These are phyloP conservation scores for Backusella westeae DNA, from an alignment of 192 early-diverging fungal genomes.

Conservation along the genomic window DNA sequence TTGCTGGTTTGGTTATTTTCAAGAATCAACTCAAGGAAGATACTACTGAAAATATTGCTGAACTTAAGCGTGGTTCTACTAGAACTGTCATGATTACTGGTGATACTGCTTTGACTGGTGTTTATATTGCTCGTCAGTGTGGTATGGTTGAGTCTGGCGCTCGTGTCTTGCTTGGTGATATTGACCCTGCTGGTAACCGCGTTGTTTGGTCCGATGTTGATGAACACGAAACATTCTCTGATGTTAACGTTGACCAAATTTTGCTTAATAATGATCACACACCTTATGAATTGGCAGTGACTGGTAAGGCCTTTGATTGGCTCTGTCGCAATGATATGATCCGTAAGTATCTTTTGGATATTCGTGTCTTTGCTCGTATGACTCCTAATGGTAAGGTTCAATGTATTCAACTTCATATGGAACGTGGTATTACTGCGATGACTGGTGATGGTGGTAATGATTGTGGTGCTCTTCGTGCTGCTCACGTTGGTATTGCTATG, in stretches of 20 bases:
- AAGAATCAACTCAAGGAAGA: slow-evolving; percentile 77
- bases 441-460: slow-evolving; percentile 88
- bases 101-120: slow-evolving; percentile 72
- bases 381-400: slow-evolving; percentile 71
- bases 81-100: slow-evolving; percentile 85
- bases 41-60: slow-evolving; percentile 60
- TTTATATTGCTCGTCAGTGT: slow-evolving; percentile 65
- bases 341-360: slow-evolving; percentile 58
- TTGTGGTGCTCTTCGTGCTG: slow-evolving; percentile 75
- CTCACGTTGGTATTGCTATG: slow-evolving; percentile 79
- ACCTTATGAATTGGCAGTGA: slow-evolving; percentile 67
- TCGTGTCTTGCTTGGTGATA: slow-evolving; percentile 52
- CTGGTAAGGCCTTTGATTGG: slow-evolving; percentile 64
- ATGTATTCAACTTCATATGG: slow-evolving; percentile 75
- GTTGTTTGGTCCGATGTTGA: slow-evolving; percentile 64
- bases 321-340: slow-evolving; percentile 46
- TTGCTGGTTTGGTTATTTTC: slow-evolving; percentile 69
- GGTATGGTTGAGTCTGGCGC: slow-evolving; percentile 41
- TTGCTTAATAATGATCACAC: slow-evolving; percentile 29
- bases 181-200: slow-evolving; percentile 34
- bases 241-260: slow-evolving; percentile 34
- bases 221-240: slow-evolving; percentile 30
- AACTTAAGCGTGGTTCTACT: slow-evolving; percentile 66
- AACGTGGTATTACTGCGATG: slow-evolving; percentile 74
- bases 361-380: slow-evolving; percentile 80